Conservation (phyloP, 202 grass and related monocot genomes). For the Panicum hallii region DNA sequence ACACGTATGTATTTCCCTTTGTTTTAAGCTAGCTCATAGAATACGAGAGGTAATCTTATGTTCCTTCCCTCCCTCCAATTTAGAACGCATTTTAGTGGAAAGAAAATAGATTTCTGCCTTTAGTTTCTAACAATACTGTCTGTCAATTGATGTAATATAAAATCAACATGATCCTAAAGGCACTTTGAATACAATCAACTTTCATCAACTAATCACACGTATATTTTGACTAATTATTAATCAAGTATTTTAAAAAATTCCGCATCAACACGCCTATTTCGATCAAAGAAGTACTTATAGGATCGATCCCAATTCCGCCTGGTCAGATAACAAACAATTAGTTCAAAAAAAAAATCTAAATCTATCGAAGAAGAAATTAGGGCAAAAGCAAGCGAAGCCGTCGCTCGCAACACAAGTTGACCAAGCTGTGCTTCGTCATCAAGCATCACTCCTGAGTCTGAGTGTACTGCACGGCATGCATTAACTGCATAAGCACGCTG, state of each 20-base stretch:
- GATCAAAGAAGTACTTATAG: not conserved
- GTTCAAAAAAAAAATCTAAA: not conserved
- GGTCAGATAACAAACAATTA: not conserved
- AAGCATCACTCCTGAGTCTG: not conserved
- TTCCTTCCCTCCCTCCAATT: not conserved
- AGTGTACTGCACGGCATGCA: not conserved
- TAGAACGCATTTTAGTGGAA: not conserved
- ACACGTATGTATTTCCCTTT: not conserved
- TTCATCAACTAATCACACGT: not conserved
- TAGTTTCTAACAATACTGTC: not conserved
- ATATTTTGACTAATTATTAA: not conserved
- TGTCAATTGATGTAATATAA: not conserved
- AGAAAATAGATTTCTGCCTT: not conserved
- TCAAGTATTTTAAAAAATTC: not conserved
- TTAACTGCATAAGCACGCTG: not conserved
- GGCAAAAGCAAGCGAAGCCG: slow-evolving; percentile 33
- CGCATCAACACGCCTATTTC: not conserved
- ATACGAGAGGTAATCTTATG: not conserved
- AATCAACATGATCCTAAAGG: not conserved
- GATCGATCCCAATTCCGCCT: not conserved
- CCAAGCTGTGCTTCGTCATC: not conserved
- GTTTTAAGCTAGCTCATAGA: not conserved
- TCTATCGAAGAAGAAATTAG: slow-evolving; percentile 4
- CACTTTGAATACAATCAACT: no score
- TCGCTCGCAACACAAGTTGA: not conserved